Percentiles rank a stretch among this genome's conserved stretches.
phyloP scores from a whole-genome alignment of 129 eudicot species.

The Escallonia rubra region DNA sequence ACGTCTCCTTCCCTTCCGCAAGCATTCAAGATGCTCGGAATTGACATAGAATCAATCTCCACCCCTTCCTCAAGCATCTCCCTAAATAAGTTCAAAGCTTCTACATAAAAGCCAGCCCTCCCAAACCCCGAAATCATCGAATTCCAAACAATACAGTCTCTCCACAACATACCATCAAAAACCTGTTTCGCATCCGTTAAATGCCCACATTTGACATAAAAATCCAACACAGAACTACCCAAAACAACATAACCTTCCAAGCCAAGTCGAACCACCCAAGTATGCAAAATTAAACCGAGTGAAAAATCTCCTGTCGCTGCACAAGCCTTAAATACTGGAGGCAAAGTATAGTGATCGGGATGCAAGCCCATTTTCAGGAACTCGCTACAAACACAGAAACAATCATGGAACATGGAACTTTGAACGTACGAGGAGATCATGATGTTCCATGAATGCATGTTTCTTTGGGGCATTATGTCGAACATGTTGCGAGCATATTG shows the following conservation, averaged over 20 bases:
- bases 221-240: conserved; percentile 35
- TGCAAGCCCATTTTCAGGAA: conserved; percentile 23
- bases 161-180: conserved; percentile 17
- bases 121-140: conserved; percentile 41
- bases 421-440: conserved; percentile 39
- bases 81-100: conserved; percentile 29
- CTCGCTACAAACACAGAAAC: conserved; percentile 12
- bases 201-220: conserved; percentile 27
- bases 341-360: conserved; percentile 43
- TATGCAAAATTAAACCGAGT: conserved; percentile 30
- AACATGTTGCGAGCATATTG: conserved; percentile 31
- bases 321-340: conserved; percentile 30
- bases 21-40: conserved; percentile 34
- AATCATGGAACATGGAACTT: conserved; percentile 14
- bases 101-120: conserved; percentile 24
- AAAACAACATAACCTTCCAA: conserved; percentile 26
- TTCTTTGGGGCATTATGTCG: conserved; percentile 29
- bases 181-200: conserved; percentile 19
- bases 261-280: conserved; percentile 28
- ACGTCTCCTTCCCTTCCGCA: conserved; percentile 41
- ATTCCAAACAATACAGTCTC: conserved; percentile 33
- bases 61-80: conserved; percentile 23
- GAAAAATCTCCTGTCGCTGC: conserved; percentile 8
- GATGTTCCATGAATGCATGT: conserved; percentile 53
- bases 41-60: conserved; percentile 27